phyloP scores from a whole-genome alignment of 1,284 basidiomycete species.

The Golubevia pallescens region DNA sequence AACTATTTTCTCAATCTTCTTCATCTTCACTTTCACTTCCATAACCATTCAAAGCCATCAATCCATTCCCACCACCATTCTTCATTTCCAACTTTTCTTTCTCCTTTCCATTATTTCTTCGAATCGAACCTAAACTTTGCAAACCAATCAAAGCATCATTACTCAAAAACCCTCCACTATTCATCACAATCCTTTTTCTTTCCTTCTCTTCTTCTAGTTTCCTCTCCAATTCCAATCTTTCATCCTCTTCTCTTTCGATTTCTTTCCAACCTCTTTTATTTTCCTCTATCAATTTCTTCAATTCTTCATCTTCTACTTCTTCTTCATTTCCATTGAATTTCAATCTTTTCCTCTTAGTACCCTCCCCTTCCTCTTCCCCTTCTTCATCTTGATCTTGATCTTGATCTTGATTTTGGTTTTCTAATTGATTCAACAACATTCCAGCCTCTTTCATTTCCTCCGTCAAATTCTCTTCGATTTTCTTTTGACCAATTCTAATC shows the following conservation, averaged over 20 bases:
- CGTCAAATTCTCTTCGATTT: conserved; percentile 41
- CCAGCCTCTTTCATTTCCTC: conserved; percentile 32
- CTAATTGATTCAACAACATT: conserved; percentile 24
- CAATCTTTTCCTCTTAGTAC: conserved; percentile 29
- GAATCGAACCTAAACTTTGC: background rate
- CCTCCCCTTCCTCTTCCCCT: conserved; percentile 16
- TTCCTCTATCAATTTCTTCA: conserved; percentile 46
- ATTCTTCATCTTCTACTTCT: conserved; percentile 32
- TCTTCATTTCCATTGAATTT: conserved; percentile 12
- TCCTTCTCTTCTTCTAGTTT: background rate
- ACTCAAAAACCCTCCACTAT: background rate
- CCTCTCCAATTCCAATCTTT: background rate
- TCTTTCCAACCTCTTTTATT: conserved; percentile 52
- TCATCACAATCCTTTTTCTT: background rate
- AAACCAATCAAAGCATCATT: background rate
- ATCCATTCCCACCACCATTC: background rate
- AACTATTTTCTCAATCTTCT: background rate
- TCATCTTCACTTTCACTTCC: conserved; percentile 3
- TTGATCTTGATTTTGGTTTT: conserved; percentile 9
- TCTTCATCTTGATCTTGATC: conserved; percentile 22
- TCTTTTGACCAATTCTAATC: conserved; percentile 30
- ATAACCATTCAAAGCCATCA: conserved; percentile 1
- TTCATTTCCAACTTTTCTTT: background rate
- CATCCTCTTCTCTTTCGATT: conserved; percentile 20
- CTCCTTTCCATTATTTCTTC: background rate